Conservation (phyloP, 2,329 filamentous ascomycete genomes). For the Paecilomyces dactylethromorphus region DNA sequence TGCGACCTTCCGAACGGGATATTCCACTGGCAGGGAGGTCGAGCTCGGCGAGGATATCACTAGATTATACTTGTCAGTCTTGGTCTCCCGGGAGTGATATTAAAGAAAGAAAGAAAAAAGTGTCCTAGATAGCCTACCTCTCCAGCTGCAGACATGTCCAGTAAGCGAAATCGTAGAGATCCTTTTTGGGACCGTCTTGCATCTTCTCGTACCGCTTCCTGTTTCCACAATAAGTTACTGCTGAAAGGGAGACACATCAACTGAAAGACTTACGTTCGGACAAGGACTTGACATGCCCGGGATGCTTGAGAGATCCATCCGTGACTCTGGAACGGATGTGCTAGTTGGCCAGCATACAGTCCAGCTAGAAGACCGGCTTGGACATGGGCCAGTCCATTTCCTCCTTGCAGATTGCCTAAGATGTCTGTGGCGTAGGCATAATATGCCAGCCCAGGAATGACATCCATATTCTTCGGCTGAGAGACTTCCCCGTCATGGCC, state of each 20-base stretch:
- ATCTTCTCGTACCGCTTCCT: constrained; percentile 29
- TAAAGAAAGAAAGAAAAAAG: neutral
- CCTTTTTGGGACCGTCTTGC: constrained; percentile 36
- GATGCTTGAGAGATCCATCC: constrained; percentile 59
- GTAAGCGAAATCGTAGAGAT: constrained; percentile 68
- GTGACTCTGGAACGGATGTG: constrained; percentile 79
- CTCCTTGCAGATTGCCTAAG: constrained; percentile 71
- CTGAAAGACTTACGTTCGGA: constrained; percentile 56
- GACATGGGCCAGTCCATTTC: constrained; percentile 73
- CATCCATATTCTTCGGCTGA: constrained; percentile 62
- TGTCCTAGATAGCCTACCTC: constrained; percentile 48
- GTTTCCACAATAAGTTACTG: constrained; percentile 4
- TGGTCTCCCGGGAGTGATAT: neutral
- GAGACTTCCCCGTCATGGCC: constrained; percentile 14
- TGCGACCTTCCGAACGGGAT: constrained; percentile 46
- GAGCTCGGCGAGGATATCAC: constrained; percentile 87
- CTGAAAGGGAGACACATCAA: neutral
- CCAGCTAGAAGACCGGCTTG: constrained; percentile 80
- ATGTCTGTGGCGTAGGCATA: constrained; percentile 84
- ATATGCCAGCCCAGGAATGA: constrained; percentile 83
- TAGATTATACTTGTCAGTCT: constrained; percentile 25
- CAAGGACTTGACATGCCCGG: constrained; percentile 60
- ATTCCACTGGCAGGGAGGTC: constrained; percentile 57
- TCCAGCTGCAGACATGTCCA: constrained; percentile 94
- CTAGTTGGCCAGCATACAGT: constrained; percentile 83